Percentiles rank a stretch among this genome's conserved stretches.
Conservation (phyloP, 257 asterid genomes). For the Solanum tarapatanum region DNA sequence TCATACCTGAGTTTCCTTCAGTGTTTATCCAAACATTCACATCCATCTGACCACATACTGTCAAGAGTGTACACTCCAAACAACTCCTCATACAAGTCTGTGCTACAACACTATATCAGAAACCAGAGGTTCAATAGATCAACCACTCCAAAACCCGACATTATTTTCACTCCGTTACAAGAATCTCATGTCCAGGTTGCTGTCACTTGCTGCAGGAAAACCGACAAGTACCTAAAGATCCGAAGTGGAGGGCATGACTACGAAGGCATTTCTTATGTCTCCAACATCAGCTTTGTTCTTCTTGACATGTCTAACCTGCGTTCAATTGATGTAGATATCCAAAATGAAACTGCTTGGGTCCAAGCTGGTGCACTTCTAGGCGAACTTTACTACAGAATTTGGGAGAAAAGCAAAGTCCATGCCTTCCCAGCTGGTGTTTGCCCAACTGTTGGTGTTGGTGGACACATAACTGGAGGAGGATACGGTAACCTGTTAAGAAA, state of each 20-base stretch:
- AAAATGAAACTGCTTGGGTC: conserved; percentile 41
- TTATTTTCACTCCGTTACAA: conserved; percentile 31
- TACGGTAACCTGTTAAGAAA: conserved; percentile 45
- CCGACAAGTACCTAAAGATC: conserved; percentile 28
- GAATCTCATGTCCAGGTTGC: conserved; percentile 30
- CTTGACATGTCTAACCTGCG: conserved; percentile 46
- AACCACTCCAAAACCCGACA: conserved; percentile 27
- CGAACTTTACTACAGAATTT: conserved; percentile 39
- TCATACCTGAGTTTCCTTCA: conserved; percentile 7
- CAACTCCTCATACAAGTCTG: conserved; percentile 14
- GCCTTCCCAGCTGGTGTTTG: conserved; percentile 47
- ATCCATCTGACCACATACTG: conserved; percentile 14
- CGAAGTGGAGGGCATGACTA: conserved; percentile 65
- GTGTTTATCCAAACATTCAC: conserved; percentile 16
- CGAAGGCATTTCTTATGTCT: conserved; percentile 44
- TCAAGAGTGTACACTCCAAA: conserved; percentile 22
- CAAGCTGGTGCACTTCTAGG: conserved; percentile 45
- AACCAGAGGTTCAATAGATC: conserved; percentile 46
- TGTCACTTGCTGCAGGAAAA: conserved; percentile 28
- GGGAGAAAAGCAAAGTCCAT: conserved; percentile 24
- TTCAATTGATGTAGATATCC: conserved; percentile 18
- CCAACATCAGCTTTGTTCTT: conserved; percentile 18
- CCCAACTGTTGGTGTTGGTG: conserved; percentile 54
- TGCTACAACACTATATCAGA: conserved; percentile 28
- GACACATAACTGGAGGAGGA: conserved; percentile 54